Evolutionary conservation across 2,329 filamentous ascomycete species (phyloP).

Genomic region (Ambrosiella cleistominuta): DNA sequence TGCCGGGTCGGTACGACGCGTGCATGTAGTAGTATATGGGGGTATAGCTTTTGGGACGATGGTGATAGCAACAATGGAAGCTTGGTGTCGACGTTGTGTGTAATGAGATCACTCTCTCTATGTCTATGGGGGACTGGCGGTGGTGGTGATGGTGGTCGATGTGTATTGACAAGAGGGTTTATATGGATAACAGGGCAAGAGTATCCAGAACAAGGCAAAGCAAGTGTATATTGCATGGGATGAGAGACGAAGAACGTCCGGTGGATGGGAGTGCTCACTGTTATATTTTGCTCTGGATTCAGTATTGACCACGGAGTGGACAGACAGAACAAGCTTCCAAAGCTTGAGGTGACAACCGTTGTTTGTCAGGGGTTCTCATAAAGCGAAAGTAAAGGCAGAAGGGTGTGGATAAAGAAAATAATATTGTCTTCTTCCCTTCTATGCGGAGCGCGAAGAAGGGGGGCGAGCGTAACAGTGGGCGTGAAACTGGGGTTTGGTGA

Average conservation of each 20-base stretch:
- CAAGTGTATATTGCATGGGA: slow-evolving; percentile 2
- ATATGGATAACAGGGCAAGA: neutral
- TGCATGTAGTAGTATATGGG: neutral
- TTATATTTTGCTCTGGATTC: slow-evolving; percentile 3
- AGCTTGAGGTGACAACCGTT: neutral
- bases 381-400: neutral
- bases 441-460: neutral
- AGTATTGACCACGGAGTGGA: neutral
- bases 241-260: neutral
- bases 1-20: neutral
- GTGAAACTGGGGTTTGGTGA: neutral
- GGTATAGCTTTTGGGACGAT: neutral
- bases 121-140: neutral
- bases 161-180: neutral
- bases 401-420: neutral
- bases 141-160: neutral
- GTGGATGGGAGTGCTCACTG: slow-evolving; percentile 3
- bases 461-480: neutral
- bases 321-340: slow-evolving; percentile 1
- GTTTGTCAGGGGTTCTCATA: slow-evolving; percentile 1
- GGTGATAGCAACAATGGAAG: neutral
- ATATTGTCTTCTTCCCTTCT: neutral
- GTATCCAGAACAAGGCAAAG: slow-evolving; percentile 1
- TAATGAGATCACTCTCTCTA: slow-evolving; percentile 5
- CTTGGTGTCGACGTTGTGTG: neutral